Evolutionary conservation across 352 stramenopile genomes (phyloP), one percentile per base, ranked within the genome.

Genomic region (Thalassiosira hispida): DNA sequence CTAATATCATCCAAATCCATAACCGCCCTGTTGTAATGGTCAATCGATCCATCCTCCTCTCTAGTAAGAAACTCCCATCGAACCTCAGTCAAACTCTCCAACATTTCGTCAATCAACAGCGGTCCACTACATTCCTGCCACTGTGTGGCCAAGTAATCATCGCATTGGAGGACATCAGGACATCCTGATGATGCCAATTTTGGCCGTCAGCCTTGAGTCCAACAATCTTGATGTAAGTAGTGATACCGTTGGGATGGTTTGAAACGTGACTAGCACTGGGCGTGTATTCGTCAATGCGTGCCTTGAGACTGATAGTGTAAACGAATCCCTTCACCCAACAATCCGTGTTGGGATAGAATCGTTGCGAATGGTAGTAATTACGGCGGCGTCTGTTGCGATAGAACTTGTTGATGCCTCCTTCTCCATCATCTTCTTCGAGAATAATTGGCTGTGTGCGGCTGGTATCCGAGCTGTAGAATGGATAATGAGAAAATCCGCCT

Each of bases 1-100:
- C 71, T 88, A 22, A 88, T 76, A 68, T 88, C 81, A 66, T 88
- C 81, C 40, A 66, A 83, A 56, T 88, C 81, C 38, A 88, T 35
- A 22, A 70, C 47, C 0, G 72, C 64, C n/a, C 31, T 69, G n/a
- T n/a, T n/a, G n/a, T n/a, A n/a, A n/a, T n/a, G n/a, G 52, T 69
- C 51, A 59, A n/a, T 47, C 6, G n/a, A n/a, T n/a, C n/a, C 44
- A 44, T 62, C 42, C 23, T 81, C 72, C 1, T 73, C n/a, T 60
- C 8, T 69, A 1, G 14, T 33, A 31, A 35, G 67, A 69, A 47
- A 55, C 57, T 47, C 6, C 3, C 70, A 18, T 68, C 31, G 2
- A n/a, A n/a, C n/a, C n/a, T n/a, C n/a, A n/a, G n/a, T n/a, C n/a
- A n/a, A n/a, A n/a, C n/a, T n/a, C n/a, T n/a, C n/a, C n/a, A n/a